phyloP scores from a whole-genome alignment of 2,329 filamentous ascomycete genomes.

The Trichophyton schoenleinii region DNA sequence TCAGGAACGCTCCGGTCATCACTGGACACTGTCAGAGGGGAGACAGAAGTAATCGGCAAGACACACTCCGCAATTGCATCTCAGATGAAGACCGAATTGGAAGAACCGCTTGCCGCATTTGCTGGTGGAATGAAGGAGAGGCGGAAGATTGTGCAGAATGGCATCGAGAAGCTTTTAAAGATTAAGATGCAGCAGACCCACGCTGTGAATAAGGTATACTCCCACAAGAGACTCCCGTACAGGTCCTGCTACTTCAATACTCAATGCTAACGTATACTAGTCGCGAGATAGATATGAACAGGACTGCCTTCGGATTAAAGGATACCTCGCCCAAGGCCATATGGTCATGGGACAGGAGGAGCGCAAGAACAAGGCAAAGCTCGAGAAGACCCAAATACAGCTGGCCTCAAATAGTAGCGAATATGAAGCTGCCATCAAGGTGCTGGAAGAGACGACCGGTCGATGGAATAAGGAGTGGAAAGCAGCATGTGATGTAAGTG shows the following conservation, averaged over 20 bases:
- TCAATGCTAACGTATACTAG: slow-evolving; percentile 30
- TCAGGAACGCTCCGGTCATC: slow-evolving; percentile 70
- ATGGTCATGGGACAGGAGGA: slow-evolving; percentile 99
- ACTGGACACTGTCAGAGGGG: slow-evolving; percentile 73
- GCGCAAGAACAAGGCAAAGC: slow-evolving; percentile 94
- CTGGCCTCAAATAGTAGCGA: slow-evolving; percentile 82
- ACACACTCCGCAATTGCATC: slow-evolving; percentile 78
- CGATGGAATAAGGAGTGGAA: slow-evolving; percentile 99
- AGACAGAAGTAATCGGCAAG: slow-evolving; percentile 88
- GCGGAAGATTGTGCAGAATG: slow-evolving; percentile 87
- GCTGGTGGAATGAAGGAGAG: slow-evolving; percentile 91
- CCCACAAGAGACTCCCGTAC: background rate
- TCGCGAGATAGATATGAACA: slow-evolving; percentile 91
- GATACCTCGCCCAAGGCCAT: slow-evolving; percentile 93
- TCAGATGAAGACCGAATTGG: slow-evolving; percentile 92
- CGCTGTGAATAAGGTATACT: slow-evolving; percentile 73
- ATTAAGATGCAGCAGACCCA: slow-evolving; percentile 84
- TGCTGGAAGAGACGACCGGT: slow-evolving; percentile 84
- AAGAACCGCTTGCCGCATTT: slow-evolving; percentile 86
- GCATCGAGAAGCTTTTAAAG: slow-evolving; percentile 89
- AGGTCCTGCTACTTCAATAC: background rate
- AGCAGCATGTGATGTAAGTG: slow-evolving; percentile 63
- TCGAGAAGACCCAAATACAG: slow-evolving; percentile 97
- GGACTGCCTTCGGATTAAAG: slow-evolving; percentile 95
- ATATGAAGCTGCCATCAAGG: slow-evolving; percentile 86